Conservation (phyloP, 768 basidiomycete species). For the Termitomyces heimii region DNA sequence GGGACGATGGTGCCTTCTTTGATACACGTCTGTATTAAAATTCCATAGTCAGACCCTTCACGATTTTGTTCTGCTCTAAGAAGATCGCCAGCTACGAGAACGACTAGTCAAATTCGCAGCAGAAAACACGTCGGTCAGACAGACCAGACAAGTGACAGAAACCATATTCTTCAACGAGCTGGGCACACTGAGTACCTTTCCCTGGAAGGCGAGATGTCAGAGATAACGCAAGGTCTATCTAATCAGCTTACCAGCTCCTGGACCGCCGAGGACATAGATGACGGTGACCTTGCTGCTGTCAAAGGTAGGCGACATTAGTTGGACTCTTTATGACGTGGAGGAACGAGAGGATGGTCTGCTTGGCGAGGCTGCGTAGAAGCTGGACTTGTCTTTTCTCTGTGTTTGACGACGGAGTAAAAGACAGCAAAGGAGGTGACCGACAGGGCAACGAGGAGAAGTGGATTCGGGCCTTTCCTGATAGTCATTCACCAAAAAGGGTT, state of each 20-base stretch:
- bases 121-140: conserved; percentile 11
- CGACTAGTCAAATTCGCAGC: conserved; percentile 5
- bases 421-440: conserved; percentile 48
- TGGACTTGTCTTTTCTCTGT: conserved; percentile 51
- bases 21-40: conserved; percentile 84
- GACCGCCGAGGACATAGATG: conserved; percentile 94
- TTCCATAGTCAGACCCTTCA: conserved; percentile 75
- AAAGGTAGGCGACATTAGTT: conserved; percentile 47
- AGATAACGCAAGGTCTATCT: conserved; percentile 1
- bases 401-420: conserved; percentile 51
- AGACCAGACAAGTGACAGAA: conserved; percentile 93
- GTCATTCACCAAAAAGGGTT: conserved; percentile 7
- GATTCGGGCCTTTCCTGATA: conserved; percentile 48
- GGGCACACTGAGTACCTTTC: conserved; percentile 92
- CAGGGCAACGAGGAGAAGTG: conserved; percentile 53
- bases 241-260: conserved; percentile 71
- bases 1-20: conserved; percentile 92
- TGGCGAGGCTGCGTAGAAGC: conserved; percentile 57
- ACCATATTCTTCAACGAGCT: conserved; percentile 75
- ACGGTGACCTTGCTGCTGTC: conserved; percentile 74
- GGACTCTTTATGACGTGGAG: conserved; percentile 43
- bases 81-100: conserved; percentile 82
- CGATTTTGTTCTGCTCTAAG: conserved; percentile 91
- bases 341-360: conserved; percentile 60
- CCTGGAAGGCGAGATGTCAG: conserved; percentile 43